Evolutionary conservation across 2,329 filamentous ascomycete genomes (phyloP).

Genomic region (Penicillium freii): DNA sequence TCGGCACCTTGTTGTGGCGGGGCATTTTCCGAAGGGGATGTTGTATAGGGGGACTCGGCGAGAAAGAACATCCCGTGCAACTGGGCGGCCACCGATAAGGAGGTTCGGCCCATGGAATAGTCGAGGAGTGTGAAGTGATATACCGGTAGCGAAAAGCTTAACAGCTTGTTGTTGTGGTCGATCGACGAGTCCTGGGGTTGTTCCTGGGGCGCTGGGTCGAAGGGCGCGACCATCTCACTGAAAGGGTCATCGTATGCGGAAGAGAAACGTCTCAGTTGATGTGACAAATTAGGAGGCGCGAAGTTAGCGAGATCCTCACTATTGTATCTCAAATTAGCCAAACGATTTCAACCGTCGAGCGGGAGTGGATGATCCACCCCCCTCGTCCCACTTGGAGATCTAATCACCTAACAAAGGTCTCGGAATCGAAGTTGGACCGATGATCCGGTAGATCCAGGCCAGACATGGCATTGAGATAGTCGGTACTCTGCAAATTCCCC

Average conservation of each 20-base stretch:
- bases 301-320: conserved; percentile 53
- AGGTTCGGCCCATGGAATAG: conserved; percentile 56
- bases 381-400: conserved; percentile 14
- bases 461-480: conserved; percentile 51
- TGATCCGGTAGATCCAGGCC: conserved; percentile 58
- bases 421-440: conserved; percentile 59
- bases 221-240: conserved; percentile 48
- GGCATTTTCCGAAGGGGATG: conserved; percentile 53
- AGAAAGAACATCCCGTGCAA: conserved; percentile 69
- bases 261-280: conserved; percentile 50
- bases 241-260: conserved; percentile 52
- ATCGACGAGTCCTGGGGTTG: conserved; percentile 57
- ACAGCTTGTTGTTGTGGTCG: conserved; percentile 66
- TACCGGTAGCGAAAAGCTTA: conserved; percentile 68
- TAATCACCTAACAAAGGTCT: conserved; percentile 58
- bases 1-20: conserved; percentile 60
- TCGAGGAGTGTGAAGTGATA: conserved; percentile 61
- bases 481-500: conserved; percentile 49
- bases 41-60: conserved; percentile 63
- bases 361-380: conserved; percentile 9
- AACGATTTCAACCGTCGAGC: not conserved
- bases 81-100: conserved; percentile 60
- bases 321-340: conserved; percentile 29
- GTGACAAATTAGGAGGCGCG: conserved; percentile 43
- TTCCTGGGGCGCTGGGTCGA: conserved; percentile 45